phyloP scores from a whole-genome alignment of 805 yeast genomes.

The Kodamaea restingae region DNA sequence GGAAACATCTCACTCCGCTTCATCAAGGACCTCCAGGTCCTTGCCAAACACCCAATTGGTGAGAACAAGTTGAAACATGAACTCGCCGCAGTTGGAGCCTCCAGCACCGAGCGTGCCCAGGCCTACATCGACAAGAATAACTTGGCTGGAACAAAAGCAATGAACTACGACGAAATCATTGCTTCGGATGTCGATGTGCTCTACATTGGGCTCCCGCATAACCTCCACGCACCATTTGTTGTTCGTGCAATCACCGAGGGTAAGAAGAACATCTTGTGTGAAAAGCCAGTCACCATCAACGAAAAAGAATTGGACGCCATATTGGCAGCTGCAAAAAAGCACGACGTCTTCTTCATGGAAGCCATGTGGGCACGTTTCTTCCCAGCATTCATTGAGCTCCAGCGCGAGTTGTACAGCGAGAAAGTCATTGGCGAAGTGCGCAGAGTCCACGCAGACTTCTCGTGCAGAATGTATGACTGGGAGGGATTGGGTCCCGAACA shows the following conservation, averaged over 20 bases:
- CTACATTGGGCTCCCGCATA: conserved; percentile 55
- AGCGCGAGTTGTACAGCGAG: conserved; percentile 35
- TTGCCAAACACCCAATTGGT: conserved; percentile 18
- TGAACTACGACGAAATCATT: conserved; percentile 42
- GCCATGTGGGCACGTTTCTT: conserved; percentile 57
- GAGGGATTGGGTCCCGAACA: conserved; percentile 27
- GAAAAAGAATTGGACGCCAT: conserved; percentile 40
- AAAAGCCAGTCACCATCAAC: conserved; percentile 52
- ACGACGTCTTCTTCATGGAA: conserved; percentile 50
- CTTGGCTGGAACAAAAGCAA: conserved; percentile 13
- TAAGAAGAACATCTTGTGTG: conserved; percentile 51
- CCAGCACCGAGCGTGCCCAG: conserved; percentile 32
- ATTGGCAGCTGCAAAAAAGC: conserved; percentile 39
- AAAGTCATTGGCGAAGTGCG: conserved; percentile 44
- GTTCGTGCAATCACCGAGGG: conserved; percentile 40
- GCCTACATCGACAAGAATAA: conserved; percentile 21
- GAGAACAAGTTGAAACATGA: conserved; percentile 27
- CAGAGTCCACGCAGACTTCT: conserved; percentile 43
- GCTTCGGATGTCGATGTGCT: conserved; percentile 44
- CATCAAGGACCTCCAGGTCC: conserved; percentile 32
- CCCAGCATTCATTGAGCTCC: conserved; percentile 37
- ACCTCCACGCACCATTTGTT: conserved; percentile 45
- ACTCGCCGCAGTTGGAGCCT: conserved; percentile 38
- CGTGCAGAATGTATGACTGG: conserved; percentile 30
- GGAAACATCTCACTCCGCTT: conserved; percentile 47